Evolutionary conservation across 345 rosid genomes (phyloP), one percentile per base, ranked within the genome.

Genomic region (Erysimum cheiranthoides): DNA sequence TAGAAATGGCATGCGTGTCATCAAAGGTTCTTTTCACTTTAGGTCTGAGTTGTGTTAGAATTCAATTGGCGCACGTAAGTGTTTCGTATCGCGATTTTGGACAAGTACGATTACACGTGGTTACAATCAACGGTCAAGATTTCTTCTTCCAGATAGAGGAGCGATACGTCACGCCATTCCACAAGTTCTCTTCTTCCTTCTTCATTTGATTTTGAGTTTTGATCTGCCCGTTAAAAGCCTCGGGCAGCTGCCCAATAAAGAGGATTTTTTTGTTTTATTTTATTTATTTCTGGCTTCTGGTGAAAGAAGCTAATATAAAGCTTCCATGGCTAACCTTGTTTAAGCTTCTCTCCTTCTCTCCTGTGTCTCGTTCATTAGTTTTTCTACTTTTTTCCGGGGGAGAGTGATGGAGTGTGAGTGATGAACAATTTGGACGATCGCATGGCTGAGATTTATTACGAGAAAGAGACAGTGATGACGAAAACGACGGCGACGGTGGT

Each of bases 361-460:
- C 16, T 12, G 68, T 21, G 27, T 72, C 51, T 53, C 8, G 38
- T 25, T 25, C 5, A 28, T 32, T 25, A 18, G 58, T 36, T 52
- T 11, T 6, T 53, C 13, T 40, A 6, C 2, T 5, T 8, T 30
- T 54, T 7, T 50, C 10, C 11, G 42, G 56, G 30, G 56, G 75
- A 57, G 76, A 71, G 73, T 71, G 61, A 78, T 78, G 81, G 50
- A 71, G 68, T 71, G 70, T 77, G 27, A 4, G 0, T 71, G 68
- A n/a, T 66, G 68, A 64, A 36, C 5, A 25, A 8, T 54, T 40
- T 17, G 17, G 58, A 77, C 50, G 71, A 62, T 71, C 65, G 43
- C 54, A 86, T 87, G 96, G 93, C 87, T 46, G 96, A 88, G 74
- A 83, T 91, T 64, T 88, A 83, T 64, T 80, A 82, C 60, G 91